Evolutionary conservation across 352 stramenopile species (phyloP).

Genomic region (Phytopythium chamaehyphon): DNA sequence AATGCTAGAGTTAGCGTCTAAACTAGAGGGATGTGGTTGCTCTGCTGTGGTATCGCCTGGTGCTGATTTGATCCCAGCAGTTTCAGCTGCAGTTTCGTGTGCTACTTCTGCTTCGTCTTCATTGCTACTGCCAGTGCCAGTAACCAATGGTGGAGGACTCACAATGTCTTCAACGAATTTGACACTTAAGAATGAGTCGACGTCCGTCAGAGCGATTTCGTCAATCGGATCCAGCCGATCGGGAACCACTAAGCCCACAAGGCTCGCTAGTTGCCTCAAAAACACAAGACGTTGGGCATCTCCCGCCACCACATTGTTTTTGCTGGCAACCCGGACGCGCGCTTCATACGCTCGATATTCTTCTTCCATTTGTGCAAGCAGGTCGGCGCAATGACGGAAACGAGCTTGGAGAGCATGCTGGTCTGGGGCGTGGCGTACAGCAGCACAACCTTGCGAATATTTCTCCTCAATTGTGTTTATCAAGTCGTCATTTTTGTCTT

Average conservation of each 20-base stretch:
- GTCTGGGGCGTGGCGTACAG: conserved; percentile 72
- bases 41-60: background rate
- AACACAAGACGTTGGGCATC: conserved; percentile 44
- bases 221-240: conserved; percentile 2
- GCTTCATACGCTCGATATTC: conserved; percentile 77
- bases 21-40: background rate
- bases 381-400: conserved; percentile 42
- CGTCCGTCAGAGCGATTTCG: conserved; percentile 18
- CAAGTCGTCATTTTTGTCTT: conserved; percentile 61
- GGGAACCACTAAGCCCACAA: conserved; percentile 37
- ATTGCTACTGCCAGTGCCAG: background rate
- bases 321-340: conserved; percentile 31
- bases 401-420: conserved; percentile 44
- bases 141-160: conserved; percentile 3
- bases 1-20: background rate
- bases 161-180: conserved; percentile 43
- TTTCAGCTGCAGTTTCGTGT: background rate
- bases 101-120: background rate
- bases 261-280: conserved; percentile 33
- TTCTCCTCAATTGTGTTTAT: conserved; percentile 37
- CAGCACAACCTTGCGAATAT: conserved; percentile 43
- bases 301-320: conserved; percentile 50
- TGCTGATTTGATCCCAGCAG: background rate
- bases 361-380: conserved; percentile 68
- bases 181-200: conserved; percentile 48